phyloP scores from a whole-genome alignment of 2,329 filamentous ascomycete genomes.

The Alternaria brassicicola region DNA sequence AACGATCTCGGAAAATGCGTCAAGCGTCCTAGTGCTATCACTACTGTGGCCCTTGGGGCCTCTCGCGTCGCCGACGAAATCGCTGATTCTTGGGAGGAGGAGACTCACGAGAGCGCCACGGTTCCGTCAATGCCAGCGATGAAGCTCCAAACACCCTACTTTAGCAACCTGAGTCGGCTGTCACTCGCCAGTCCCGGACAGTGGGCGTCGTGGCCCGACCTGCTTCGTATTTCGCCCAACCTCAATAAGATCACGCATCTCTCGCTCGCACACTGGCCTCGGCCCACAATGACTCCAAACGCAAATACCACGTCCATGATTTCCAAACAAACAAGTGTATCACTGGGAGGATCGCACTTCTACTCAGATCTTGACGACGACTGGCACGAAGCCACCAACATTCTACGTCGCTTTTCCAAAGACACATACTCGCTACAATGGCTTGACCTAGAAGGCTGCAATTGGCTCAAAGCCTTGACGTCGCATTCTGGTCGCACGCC shows the following conservation, averaged over 20 bases:
- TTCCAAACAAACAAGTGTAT: constrained; percentile 51
- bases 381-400: constrained; percentile 61
- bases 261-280: constrained; percentile 67
- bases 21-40: constrained; percentile 11
- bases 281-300: constrained; percentile 63
- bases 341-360: constrained; percentile 58
- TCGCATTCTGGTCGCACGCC: constrained; percentile 38
- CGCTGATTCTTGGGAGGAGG: constrained; percentile 57
- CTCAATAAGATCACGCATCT: constrained; percentile 65
- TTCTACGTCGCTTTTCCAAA: constrained; percentile 62
- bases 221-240: constrained; percentile 60
- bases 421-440: constrained; percentile 65
- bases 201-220: constrained; percentile 60
- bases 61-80: constrained; percentile 31
- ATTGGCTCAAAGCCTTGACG: constrained; percentile 61
- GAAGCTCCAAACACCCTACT: constrained; percentile 44
- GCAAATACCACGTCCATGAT: constrained; percentile 55
- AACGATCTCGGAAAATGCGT: constrained; percentile 57
- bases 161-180: constrained; percentile 62
- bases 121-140: constrained; percentile 16
- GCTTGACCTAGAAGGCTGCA: constrained; percentile 67
- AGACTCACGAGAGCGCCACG: constrained; percentile 25
- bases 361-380: constrained; percentile 62
- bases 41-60: constrained; percentile 20
- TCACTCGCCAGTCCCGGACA: constrained; percentile 61